Base-by-base conservation (phyloP, 1,139 yeast species). In the Arxiozyma slooffiae region DNA sequence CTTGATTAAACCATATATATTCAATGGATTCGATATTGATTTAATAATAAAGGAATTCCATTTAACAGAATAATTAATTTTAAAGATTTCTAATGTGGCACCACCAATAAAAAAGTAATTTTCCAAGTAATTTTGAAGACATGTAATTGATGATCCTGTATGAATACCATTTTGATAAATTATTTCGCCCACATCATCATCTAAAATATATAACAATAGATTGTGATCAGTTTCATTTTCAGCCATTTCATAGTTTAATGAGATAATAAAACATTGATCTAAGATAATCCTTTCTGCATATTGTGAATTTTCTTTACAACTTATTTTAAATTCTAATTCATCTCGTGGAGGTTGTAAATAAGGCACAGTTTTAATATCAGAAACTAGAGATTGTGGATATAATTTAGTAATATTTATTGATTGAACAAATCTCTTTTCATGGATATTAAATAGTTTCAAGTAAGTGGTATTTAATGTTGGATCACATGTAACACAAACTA, bases 11-110 rank as follows among this genome's bases (percentile, higher is more conserved):
- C 64, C 62, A 46, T 49, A 50, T 7, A 50, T 30, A 3, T 26
- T 16, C 3, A 56, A 21, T 4, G 46, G 38, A 41, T 56, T 56
- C 9, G 66, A 61, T 2, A 49, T 42, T 8, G 41, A 18, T n/a
- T 39, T 41, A 1, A 64, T 48, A 7, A 46, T 53, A 44, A 64
- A 64, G 2, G 55, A 47, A 41, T 62, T 55, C 34, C 61, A 64
- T 44, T 62, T 60, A 5, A 61, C 59, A 18, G 57, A 55, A 50
- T 62, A 64, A 22, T 55, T 58, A n/a, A 64, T 44, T 43, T 56
- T 52, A 46, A 52, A 59, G 6, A 59, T 50, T 39, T 60, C 58
- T 2, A 61, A 20, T 14, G 38, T 38, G 14, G 59, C 63, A 1
- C 67, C 67, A 36, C 51, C 50, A 1, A 52, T 61, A 18, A 63